These are phyloP conservation scores for Suhomyces kunorum DNA, from an alignment of 1,139 yeast genomes.

Conservation along the genomic window DNA sequence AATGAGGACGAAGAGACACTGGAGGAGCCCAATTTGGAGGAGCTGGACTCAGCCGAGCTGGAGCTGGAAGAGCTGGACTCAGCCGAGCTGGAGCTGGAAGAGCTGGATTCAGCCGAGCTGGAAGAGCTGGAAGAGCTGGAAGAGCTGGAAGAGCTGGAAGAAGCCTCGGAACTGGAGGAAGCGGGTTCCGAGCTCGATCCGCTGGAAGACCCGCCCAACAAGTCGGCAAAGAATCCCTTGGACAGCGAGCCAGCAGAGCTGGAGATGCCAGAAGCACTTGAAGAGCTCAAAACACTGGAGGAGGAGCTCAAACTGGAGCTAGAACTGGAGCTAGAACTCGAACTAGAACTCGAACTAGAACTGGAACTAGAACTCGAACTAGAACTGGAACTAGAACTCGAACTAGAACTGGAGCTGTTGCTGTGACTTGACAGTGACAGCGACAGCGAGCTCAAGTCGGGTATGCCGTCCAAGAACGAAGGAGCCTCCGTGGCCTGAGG, in stretches of 20 bases:
- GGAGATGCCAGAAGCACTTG: too few species aligned
- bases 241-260: constrained; percentile 1
- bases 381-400: too few species aligned
- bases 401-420: constrained; percentile 11
- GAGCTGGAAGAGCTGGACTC: constrained; percentile 1
- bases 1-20: neutral
- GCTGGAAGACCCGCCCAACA: neutral
- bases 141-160: constrained; percentile 6
- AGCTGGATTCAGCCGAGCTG: constrained; percentile 4
- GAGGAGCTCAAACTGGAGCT: constrained; percentile 13
- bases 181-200: too few species aligned
- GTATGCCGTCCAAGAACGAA: constrained; percentile 6
- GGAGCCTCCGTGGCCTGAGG: constrained; percentile 5
- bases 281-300: neutral
- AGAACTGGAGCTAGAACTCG: constrained; percentile 12
- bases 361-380: too few species aligned
- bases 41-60: constrained; percentile 3
- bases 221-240: constrained; percentile 2
- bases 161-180: too few species aligned
- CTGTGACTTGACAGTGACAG: neutral
- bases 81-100: constrained; percentile 5
- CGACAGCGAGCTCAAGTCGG: constrained; percentile 9
- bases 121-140: constrained; percentile 2
- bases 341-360: too few species aligned
- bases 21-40: constrained; percentile 3